Evolutionary conservation across 2,329 filamentous ascomycete genomes (phyloP), one percentile per base, ranked within the genome.

Genomic region (Aspergillus brasiliensis): DNA sequence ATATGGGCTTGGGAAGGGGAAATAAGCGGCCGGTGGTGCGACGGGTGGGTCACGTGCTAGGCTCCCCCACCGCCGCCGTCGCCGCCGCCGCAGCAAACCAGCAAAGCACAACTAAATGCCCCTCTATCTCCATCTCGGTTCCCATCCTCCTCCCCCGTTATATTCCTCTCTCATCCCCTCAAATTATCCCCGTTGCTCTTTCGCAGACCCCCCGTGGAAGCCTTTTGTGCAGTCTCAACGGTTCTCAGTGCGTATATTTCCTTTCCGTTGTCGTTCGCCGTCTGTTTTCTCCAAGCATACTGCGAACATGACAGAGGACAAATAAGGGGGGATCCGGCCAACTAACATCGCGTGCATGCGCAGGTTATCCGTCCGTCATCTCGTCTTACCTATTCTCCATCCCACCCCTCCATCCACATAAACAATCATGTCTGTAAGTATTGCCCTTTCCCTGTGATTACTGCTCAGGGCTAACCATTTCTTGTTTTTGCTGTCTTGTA

Each of bases 371-470:
- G 62, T 60, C 61, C 53, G 28, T 59, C 51, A 52, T 56, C 60
- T 56, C 53, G 59, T 62, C 65, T 66, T 49, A 49, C 52, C 52
- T 40, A 21, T 40, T 23, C 34, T 25, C n/a, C 52, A 55, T 63
- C 57, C 62, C 51, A 62, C 57, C 56, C 62, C 58, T 60, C 56
- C 59, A 67, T 63, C 63, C 59, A 65, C 62, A 66, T 47, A 65
- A 56, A 63, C 65, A 71, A 73, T 53, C 64, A 75, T 75, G 73
- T 75, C 73, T 64, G 73, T 75, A 55, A 17, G 73, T 74, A 65
- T 21, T 44, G 17, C 19, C 3, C 53, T 59, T 8, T 8, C 42
- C 28, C 4, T 19, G 8, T 56, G 28, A 48, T 19, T 17, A 15
- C 31, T 8, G 15, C 44, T 46, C 10, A 28, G 28, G 42, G 7